These are phyloP conservation scores for Nitzschia putrida DNA, from an alignment of 108 stramenopile species.

Conservation along the genomic window DNA sequence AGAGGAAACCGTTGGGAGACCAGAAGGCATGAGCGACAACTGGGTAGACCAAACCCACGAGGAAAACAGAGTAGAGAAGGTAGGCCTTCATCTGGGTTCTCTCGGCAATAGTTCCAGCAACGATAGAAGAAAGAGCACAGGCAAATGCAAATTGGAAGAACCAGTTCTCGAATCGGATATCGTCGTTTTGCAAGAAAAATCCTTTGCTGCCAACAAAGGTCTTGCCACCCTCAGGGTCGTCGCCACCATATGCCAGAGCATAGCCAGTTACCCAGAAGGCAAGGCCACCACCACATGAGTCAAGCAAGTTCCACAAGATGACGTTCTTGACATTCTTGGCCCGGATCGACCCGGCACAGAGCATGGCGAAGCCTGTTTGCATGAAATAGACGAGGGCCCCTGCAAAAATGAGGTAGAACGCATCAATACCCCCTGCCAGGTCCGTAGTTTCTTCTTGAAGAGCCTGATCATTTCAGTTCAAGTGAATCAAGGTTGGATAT, in stretches of 20 bases:
- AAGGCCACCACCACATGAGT: slow-evolving; percentile 67
- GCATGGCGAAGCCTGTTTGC: slow-evolving; percentile 81
- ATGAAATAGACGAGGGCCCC: slow-evolving; percentile 79
- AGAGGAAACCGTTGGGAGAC: slow-evolving; percentile 70
- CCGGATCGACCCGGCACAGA: slow-evolving; percentile 75
- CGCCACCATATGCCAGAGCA: slow-evolving; percentile 72
- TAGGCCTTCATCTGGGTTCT: slow-evolving; percentile 86
- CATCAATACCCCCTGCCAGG: slow-evolving; percentile 39
- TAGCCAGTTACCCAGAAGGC: slow-evolving; percentile 69
- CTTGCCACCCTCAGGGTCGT: slow-evolving; percentile 14
- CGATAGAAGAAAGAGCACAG: slow-evolving; percentile 83
- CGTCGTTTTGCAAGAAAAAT: slow-evolving; percentile 62
- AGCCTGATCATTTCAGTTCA: neutral
- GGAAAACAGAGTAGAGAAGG: slow-evolving; percentile 68
- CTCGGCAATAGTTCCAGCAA: slow-evolving; percentile 91
- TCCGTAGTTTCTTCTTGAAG: neutral
- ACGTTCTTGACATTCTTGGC: slow-evolving; percentile 82
- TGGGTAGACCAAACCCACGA: slow-evolving; percentile 87
- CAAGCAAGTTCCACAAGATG: slow-evolving; percentile 81
- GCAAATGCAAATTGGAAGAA: slow-evolving; percentile 89
- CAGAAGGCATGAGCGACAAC: slow-evolving; percentile 83
- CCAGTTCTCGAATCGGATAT: slow-evolving; percentile 59
- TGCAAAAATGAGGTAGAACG: slow-evolving; percentile 62
- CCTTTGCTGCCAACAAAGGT: slow-evolving; percentile 43
- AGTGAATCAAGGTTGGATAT: too few species aligned